Evolutionary conservation across 352 stramenopile genomes (phyloP).

Genomic region (Nothophytophthora sp.): DNA sequence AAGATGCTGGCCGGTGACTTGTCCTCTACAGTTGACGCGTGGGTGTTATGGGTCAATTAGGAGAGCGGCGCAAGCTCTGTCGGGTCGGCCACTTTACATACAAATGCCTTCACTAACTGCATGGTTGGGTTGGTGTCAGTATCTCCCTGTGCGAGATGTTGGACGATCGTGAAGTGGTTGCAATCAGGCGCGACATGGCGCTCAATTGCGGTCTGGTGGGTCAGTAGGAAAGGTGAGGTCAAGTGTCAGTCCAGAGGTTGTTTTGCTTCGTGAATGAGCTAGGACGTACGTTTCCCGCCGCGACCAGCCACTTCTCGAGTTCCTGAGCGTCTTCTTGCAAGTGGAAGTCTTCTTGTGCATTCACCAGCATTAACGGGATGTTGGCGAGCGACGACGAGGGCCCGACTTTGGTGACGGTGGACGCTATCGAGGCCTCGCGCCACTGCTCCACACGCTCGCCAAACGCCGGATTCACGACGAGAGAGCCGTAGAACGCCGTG

Average conservation of each 20-base stretch:
- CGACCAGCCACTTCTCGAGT: slow-evolving; percentile 57
- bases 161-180: slow-evolving; percentile 82
- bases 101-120: slow-evolving; percentile 47
- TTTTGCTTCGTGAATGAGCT: not conserved
- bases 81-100: slow-evolving; percentile 20
- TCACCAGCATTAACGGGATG: slow-evolving; percentile 63
- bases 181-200: slow-evolving; percentile 42
- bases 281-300: slow-evolving; percentile 52
- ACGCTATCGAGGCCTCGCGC: slow-evolving; percentile 68
- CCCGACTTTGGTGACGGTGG: slow-evolving; percentile 39
- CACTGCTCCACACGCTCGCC: slow-evolving; percentile 64
- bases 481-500: slow-evolving; percentile 61
- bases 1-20: slow-evolving; percentile 6
- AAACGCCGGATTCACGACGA: slow-evolving; percentile 73
- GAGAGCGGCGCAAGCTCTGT: not conserved
- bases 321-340: slow-evolving; percentile 73
- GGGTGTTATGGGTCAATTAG: slow-evolving; percentile 4
- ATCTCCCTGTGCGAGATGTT: slow-evolving; percentile 43
- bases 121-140: slow-evolving; percentile 40
- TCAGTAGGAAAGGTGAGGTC: not conserved
- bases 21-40: too few relatives aligned
- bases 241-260: slow-evolving; percentile 1
- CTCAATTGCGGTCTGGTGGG: slow-evolving; percentile 33
- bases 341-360: slow-evolving; percentile 80
- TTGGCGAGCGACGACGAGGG: slow-evolving; percentile 41